Evolutionary conservation across 495 filamentous ascomycete genomes (phyloP), one percentile per base, ranked within the genome.

Genomic region (Penicillium simplicissimum): DNA sequence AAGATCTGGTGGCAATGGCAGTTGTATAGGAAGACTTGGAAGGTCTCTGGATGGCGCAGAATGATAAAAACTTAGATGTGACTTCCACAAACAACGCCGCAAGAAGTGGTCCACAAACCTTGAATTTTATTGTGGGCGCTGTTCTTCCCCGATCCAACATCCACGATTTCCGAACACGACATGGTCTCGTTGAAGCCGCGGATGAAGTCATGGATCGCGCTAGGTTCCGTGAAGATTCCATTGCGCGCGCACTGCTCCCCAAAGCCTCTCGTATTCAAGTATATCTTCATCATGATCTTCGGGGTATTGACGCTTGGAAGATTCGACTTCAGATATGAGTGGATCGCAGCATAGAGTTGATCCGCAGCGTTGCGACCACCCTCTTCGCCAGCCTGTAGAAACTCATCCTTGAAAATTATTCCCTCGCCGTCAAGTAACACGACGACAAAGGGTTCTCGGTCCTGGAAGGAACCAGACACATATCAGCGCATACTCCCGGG

Each of bases 1-100:
- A 93, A 76, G 43, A 96, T 87, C 61, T 93, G 90, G 65, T 88
- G 89, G 74, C 92, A 96, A 71, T 92, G 90, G 67, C 80, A 83
- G 66, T 93, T 84, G 75, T 85, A 80, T 51, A 87, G 67, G 71
- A 86, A 79, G 28, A 87, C 71, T 83, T 84, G 86, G 79, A 83
- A 91, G 64, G 76, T 85, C 79, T 92, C 92, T 93, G 75, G 14
- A 58, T 35, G 45, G 36, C 52, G 13, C 15, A 61, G 28, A 43
- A 57, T 60, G 34, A 55, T 40, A 58, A 58, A 52, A 54, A 21
- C 57, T 58, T 38, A 59, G 57, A 57, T 54, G 33, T 25, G 38
- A 25, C 28, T 56, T 53, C 40, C 40, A 10, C n/a, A n/a, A 38
- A 21, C n/a, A 58, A 45, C 52, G 33, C 6, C 40, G 17, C 21